Evolutionary conservation across 2,329 filamentous ascomycete genomes (phyloP), one percentile per base, ranked within the genome.

Genomic region (Sclerotinia glacialis): DNA sequence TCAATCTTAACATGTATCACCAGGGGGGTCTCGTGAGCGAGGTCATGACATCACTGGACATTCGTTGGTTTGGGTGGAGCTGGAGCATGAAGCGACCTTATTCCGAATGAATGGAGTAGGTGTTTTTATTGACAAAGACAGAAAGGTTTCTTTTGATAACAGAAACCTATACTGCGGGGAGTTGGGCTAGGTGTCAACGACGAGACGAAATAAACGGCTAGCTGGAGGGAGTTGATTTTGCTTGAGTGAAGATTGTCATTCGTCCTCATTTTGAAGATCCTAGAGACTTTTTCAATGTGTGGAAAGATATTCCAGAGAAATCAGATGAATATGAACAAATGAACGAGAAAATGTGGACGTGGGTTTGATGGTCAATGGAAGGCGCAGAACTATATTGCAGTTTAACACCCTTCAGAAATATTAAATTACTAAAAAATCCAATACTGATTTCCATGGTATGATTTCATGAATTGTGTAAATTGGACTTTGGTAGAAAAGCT

Each of bases 1-100:
- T 71, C 28, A 67, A 67, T 67, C 55, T 37, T 28, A n/a, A 31
- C 52, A 67, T 74, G 72, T 74, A 75, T 71, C 70, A 75, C 68
- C 72, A 75, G 68, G 69, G 68, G 5, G 49, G 47, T n/a, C n/a
- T 50, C 67, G 55, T 63, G 68, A 67, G 63, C 47, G 47, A 71
- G 67, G 66, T 28, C 68, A 70, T 23, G 28, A 50, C 40, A 59
- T 34, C 58, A 60, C 54, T 64, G 64, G 62, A 68, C 52, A 65
- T 69, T 67, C 53, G 56, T 64, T 64, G 65, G 58, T 60, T 44
- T 67, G 56, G 23, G 62, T 26, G 65, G 60, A 50, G 60, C 14
- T 26, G 65, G 60, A 50, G 60, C 9, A 56, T 21, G 62, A 54
- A 54, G 59, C 34, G 28, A 28, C 26, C 18, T 59, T 40, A 23